These are phyloP conservation scores for Spinacia oleracea DNA, from an alignment of 179 eudicot genomes.

Conservation along the genomic window DNA sequence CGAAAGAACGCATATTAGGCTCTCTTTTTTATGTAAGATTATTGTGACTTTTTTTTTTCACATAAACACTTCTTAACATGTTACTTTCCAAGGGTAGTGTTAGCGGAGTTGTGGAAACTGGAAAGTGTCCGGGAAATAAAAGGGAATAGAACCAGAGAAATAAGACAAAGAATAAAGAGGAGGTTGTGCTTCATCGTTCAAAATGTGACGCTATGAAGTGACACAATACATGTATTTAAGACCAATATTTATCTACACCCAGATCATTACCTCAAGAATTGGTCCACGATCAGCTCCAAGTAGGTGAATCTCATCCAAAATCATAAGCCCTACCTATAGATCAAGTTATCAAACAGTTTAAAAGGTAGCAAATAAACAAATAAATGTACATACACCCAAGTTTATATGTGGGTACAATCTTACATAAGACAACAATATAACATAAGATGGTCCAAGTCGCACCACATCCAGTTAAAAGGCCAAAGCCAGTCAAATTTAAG, in stretches of 20 bases:
- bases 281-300: conserved; percentile 99
- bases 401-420: not conserved
- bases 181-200: not conserved
- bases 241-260: not conserved
- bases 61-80: not conserved
- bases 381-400: not conserved
- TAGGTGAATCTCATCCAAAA: conserved; percentile 96
- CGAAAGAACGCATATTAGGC: not conserved
- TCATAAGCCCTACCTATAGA: conserved; percentile 91
- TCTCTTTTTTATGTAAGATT: no score
- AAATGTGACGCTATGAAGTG: not conserved
- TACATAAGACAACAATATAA: not conserved
- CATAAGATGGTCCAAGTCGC: not conserved
- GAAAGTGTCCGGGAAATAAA: not conserved
- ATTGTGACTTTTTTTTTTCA: not conserved
- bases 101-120: no score
- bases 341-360: conserved; percentile 20
- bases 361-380: conserved; percentile 11
- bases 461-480: not conserved
- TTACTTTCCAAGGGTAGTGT: not conserved
- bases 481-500: no score
- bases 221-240: not conserved
- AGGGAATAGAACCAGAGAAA: not conserved
- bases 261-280: conserved; percentile 80
- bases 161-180: not conserved